A percentile compares a stretch with the other conserved stretches of the same genome.
Conservation (phyloP, 75 land plant species). For the Azolla pinnata region DNA sequence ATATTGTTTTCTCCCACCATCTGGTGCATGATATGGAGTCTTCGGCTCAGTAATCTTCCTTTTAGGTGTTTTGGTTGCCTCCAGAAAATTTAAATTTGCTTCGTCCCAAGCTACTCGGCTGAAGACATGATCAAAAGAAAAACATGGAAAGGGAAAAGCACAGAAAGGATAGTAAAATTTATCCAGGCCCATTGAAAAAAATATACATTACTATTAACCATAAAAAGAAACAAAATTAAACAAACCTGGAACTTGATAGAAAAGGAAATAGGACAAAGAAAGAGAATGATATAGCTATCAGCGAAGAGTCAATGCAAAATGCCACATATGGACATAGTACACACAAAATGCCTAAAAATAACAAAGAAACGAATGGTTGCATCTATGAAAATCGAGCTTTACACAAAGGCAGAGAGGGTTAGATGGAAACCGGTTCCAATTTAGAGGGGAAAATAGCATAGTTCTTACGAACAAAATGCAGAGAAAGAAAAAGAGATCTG, state of each 20-base stretch:
- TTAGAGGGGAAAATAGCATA: not conserved
- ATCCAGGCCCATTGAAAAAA: no score
- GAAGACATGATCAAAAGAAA: not conserved
- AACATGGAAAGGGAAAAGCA: not conserved
- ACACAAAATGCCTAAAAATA: no score
- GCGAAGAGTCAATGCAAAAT: not conserved
- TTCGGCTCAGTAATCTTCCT: slow-evolving; percentile 28
- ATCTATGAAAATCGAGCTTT: no score
- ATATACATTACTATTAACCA: not conserved
- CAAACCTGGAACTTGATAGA: not conserved
- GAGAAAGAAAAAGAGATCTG: no score
- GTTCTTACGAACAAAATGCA: not conserved
- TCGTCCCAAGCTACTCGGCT: slow-evolving; percentile 33
- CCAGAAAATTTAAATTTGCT: slow-evolving; percentile 26
- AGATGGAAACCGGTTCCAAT: no score
- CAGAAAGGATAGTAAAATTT: not conserved
- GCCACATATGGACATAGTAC: no score
- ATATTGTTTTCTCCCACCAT: slow-evolving; percentile 2
- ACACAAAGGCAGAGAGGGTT: no score
- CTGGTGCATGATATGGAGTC: slow-evolving; percentile 33
- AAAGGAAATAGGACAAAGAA: no score
- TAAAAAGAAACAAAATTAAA: not conserved
- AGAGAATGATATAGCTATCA: not conserved
- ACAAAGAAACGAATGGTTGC: no score
- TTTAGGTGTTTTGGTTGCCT: slow-evolving; percentile 28